Evolutionary conservation across 306 rosid species (phyloP).

Genomic region (Spatholobus suberectus): DNA sequence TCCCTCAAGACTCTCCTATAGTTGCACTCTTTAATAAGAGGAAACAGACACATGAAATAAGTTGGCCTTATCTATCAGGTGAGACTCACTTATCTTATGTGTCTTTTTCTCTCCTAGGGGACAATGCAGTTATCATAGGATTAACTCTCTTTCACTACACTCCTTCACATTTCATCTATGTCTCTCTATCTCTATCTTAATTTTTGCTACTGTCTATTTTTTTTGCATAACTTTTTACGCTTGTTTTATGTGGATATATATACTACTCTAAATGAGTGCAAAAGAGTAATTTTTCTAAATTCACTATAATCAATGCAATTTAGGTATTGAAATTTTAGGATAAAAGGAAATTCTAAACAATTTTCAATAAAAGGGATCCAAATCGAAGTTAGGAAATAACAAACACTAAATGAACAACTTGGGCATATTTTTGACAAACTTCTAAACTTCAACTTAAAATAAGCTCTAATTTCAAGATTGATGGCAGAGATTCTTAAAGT

Average conservation of each 20-base stretch:
- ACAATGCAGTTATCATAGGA: neutral
- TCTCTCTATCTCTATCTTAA: neutral
- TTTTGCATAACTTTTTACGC: neutral
- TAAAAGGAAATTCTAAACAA: no score
- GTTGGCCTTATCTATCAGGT: neutral
- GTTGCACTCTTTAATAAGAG: neutral
- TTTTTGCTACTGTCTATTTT: neutral
- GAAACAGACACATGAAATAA: neutral
- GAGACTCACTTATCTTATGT: neutral
- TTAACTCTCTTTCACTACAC: neutral
- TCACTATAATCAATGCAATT: no score
- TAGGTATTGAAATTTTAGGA: no score
- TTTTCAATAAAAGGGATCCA: no score
- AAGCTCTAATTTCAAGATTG: no score
- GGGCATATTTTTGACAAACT: no score
- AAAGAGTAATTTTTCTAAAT: no score
- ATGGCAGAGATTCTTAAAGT: no score
- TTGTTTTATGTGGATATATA: neutral
- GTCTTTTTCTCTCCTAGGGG: neutral
- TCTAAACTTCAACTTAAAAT: no score
- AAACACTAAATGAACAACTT: no score
- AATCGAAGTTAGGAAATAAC: no score
- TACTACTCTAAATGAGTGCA: no score
- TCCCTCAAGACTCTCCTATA: neutral
- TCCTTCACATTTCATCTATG: neutral